These are phyloP conservation scores for Debaryomyces castellii DNA, from an alignment of 805 yeast species.

Conservation along the genomic window DNA sequence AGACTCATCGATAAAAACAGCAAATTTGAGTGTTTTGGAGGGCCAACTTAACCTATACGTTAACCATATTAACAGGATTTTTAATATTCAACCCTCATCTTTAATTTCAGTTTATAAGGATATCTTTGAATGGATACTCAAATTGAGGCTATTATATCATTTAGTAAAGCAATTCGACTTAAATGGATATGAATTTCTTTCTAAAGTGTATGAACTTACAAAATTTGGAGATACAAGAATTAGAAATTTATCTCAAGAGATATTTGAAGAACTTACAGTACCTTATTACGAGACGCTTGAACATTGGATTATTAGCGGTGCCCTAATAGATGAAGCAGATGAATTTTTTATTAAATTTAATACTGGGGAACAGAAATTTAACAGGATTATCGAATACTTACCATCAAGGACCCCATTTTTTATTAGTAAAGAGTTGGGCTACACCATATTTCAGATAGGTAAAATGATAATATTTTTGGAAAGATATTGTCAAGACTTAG, in stretches of 20 bases:
- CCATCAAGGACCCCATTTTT: conserved; percentile 49
- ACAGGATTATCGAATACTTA: conserved; percentile 31
- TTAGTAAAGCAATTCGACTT: conserved; percentile 34
- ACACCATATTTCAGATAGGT: conserved; percentile 65
- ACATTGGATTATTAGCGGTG: conserved; percentile 73
- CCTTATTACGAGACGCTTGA: conserved; percentile 64
- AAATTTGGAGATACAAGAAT: conserved; percentile 65
- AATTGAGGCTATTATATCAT: conserved; percentile 55
- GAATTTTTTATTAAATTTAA: conserved; percentile 62
- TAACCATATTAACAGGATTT: conserved; percentile 32
- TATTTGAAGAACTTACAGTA: conserved; percentile 46
- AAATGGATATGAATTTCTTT: conserved; percentile 54
- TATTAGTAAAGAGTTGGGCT: conserved; percentile 33
- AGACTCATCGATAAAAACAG: conserved; percentile 58
- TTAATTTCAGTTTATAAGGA: conserved; percentile 36
- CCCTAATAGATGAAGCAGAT: conserved; percentile 48
- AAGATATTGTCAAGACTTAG: conserved; percentile 62
- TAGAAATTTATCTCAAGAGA: conserved; percentile 35
- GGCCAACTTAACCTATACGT: conserved; percentile 34
- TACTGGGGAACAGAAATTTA: conserved; percentile 25
- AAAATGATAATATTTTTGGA: conserved; percentile 65
- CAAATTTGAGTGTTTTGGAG: conserved; percentile 54
- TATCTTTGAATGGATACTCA: conserved; percentile 52
- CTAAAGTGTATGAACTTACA: conserved; percentile 48
- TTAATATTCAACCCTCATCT: conserved; percentile 26